phyloP scores from a whole-genome alignment of 305 asterid species.

The Striga hermonthica region DNA sequence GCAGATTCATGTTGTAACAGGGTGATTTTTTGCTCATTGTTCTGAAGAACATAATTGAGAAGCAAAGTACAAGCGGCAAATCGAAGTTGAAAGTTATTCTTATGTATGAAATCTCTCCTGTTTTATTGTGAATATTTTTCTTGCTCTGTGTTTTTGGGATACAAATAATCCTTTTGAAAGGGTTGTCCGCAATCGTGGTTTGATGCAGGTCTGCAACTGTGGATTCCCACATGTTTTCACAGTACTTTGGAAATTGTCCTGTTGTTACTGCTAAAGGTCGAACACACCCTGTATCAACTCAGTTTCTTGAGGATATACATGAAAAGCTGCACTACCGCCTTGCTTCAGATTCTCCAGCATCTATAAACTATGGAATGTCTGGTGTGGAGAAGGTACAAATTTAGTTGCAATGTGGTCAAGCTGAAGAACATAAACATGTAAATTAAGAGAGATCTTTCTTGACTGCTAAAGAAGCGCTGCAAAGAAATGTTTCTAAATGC shows the following conservation, averaged over 20 bases:
- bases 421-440: background rate
- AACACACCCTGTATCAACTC: slow-evolving; percentile 83
- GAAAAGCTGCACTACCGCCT: slow-evolving; percentile 77
- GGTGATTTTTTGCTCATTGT: slow-evolving; percentile 96
- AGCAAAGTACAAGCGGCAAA: slow-evolving; percentile 52
- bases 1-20: slow-evolving; percentile 50
- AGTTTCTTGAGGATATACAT: slow-evolving; percentile 87
- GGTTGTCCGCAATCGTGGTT: slow-evolving; percentile 31
- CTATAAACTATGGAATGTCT: slow-evolving; percentile 52
- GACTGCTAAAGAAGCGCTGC: background rate
- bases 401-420: slow-evolving; percentile 14
- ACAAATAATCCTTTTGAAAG: slow-evolving; percentile 29
- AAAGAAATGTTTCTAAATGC: background rate
- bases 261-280: slow-evolving; percentile 93
- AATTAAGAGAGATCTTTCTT: background rate
- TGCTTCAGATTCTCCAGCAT: slow-evolving; percentile 83
- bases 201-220: slow-evolving; percentile 92
- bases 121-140: slow-evolving; percentile 23
- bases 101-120: slow-evolving; percentile 52
- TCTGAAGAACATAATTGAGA: slow-evolving; percentile 82
- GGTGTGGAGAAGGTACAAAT: slow-evolving; percentile 56
- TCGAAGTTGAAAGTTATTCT: slow-evolving; percentile 83
- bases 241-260: slow-evolving; percentile 86
- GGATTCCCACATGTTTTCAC: slow-evolving; percentile 84
- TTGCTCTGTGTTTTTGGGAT: slow-evolving; percentile 23